Conservation (phyloP, 208 protist genomes). For the Crithidia sp. region DNA sequence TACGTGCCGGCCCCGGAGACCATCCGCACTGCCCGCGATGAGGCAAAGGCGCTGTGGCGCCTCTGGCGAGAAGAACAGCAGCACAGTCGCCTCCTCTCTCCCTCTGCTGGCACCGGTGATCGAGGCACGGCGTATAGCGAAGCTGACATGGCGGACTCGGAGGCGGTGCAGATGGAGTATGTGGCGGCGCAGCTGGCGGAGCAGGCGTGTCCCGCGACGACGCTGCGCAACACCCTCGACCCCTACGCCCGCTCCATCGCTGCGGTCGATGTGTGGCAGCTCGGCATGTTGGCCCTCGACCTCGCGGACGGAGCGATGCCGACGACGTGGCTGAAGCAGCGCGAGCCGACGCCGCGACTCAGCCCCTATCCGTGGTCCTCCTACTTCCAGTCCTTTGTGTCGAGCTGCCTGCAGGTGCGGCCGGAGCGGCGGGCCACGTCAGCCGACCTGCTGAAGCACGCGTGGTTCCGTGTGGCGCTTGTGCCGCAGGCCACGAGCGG, state of each 20-base stretch:
- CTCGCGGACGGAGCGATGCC: slow-evolving; percentile 61
- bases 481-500: slow-evolving; percentile 25
- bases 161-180: slow-evolving; percentile 13
- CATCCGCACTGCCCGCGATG: slow-evolving; percentile 21
- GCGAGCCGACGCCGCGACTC: slow-evolving; percentile 41
- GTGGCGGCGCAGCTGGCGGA: slow-evolving; percentile 15
- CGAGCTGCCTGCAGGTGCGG: slow-evolving; percentile 49
- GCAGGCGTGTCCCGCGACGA: slow-evolving; percentile 17
- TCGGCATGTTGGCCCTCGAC: slow-evolving; percentile 75
- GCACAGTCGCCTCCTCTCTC: background rate
- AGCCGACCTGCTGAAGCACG: slow-evolving; percentile 70
- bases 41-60: slow-evolving; percentile 23
- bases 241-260: slow-evolving; percentile 24
- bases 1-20: slow-evolving; percentile 37
- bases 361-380: slow-evolving; percentile 43
- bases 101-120: background rate
- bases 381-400: slow-evolving; percentile 70
- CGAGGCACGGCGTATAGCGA: background rate
- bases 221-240: slow-evolving; percentile 35
- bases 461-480: slow-evolving; percentile 75
- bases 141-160: background rate
- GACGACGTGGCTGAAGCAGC: slow-evolving; percentile 48
- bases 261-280: slow-evolving; percentile 72
- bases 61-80: slow-evolving; percentile 20
- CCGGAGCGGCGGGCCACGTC: slow-evolving; percentile 56